Base-by-base conservation (phyloP, 371 early-diverging fungal species). In the Encephalitozoon romaleae region DNA sequence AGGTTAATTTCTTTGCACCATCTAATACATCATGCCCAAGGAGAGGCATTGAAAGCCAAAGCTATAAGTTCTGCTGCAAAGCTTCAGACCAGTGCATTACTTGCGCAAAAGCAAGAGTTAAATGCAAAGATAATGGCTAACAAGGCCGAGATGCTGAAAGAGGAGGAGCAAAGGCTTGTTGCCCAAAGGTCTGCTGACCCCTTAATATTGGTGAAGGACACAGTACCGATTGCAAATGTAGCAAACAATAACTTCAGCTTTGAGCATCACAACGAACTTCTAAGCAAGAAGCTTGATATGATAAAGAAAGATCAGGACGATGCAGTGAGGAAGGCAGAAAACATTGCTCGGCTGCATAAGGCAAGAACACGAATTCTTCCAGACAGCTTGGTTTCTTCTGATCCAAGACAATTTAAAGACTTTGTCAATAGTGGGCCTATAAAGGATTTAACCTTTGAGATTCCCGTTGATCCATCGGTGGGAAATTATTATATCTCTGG, bases 221-320 rank as follows among this genome's bases (percentile, higher is more conserved):
- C 59, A 1, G 38, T 59, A 1, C 34, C 59, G 21, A 21, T 59
- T 34, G 59, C 59, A 18, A 38, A 59, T 59, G 59, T 59, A 12
- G 59, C 59, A 15, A 59, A 59, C 12, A 59, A 59, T 15, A 34
- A 34, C 38, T 59, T 59, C n/a, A 59, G 59, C 12, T 59, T 59
- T 38, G 38, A 59, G 5, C 34, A 38, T 1, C 59, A 59, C 5
- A 38, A 59, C 15, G 59, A 59, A 1, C 28, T 59, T 59, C 34
- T 59, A 32, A 34, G 3, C 15, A 0, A 38, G 21, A 59, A 32
- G 32, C 59, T 59, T 18, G n/a, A 59, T 15, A 18, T 32, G 59
- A 59, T 59, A 30, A 59, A 59, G 18, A 59, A 59, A 28, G 30
- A 59, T 34, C 59, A 59, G 21, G 32, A 59, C 34, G 32, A 32